Evolutionary conservation across 1,139 yeast species (phyloP).

Genomic region (Nadsonia starkeyi-henricii): DNA sequence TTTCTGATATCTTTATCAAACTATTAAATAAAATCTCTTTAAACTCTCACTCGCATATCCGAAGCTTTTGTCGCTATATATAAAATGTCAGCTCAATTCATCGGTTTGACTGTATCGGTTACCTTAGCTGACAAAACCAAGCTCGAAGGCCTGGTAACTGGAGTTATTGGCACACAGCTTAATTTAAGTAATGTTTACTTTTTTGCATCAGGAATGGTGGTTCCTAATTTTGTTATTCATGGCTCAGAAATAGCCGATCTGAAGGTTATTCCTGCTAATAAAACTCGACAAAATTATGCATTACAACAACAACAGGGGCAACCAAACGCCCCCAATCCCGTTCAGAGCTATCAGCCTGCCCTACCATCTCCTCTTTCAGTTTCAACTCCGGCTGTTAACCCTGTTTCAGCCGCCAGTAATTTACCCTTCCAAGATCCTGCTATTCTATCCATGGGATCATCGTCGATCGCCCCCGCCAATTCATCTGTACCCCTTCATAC

Average conservation of each 20-base stretch:
- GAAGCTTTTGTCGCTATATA: no score
- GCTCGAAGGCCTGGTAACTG: not conserved
- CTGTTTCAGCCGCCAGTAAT: not conserved
- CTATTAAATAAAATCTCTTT: not conserved
- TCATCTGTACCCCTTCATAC: no score
- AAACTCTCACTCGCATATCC: not conserved
- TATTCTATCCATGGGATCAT: not conserved
- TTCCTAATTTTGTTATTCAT: not conserved
- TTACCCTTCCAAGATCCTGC: not conserved
- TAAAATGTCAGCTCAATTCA: not conserved
- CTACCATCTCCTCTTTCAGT: no score
- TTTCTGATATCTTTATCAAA: no score
- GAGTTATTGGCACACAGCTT: not conserved
- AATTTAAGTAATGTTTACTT: not conserved
- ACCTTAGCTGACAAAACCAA: not conserved
- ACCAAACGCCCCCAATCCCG: not conserved
- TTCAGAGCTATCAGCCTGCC: not conserved
- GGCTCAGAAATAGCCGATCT: not conserved
- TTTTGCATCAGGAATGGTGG: not conserved
- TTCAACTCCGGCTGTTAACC: no score
- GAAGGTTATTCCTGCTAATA: not conserved
- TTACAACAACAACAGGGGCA: not conserved
- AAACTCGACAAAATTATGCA: not conserved
- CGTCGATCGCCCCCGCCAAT: not conserved
- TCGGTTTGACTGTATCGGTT: not conserved